A percentile compares a stretch with the other conserved stretches of the same genome.
Evolutionary conservation across 257 asterid species (phyloP).

Genomic region (Solanum pennellii): DNA sequence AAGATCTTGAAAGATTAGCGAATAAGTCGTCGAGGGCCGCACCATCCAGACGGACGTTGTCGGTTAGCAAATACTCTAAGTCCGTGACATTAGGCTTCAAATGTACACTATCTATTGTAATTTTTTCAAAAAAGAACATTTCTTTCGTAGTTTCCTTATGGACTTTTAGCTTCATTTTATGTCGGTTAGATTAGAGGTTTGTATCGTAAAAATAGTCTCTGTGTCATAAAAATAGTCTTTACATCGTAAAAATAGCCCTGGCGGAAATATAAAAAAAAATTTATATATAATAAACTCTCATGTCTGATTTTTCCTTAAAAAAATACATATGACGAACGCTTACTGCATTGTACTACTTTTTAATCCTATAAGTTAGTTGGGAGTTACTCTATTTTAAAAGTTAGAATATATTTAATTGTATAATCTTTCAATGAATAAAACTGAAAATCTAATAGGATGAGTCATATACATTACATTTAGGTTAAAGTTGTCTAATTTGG

Average conservation of each 20-base stretch:
- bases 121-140: too few relatives aligned
- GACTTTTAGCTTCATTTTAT: neutral
- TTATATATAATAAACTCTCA: too few relatives aligned
- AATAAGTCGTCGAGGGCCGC: too few relatives aligned
- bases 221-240: too few relatives aligned
- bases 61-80: too few relatives aligned
- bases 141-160: neutral
- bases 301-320: too few relatives aligned
- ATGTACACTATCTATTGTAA: neutral
- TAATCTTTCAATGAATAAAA: neutral
- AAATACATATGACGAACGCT: neutral
- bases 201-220: too few relatives aligned
- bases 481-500: neutral
- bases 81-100: neutral
- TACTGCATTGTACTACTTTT: neutral
- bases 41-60: too few relatives aligned
- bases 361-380: neutral
- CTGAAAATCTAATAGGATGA: neutral
- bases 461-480: neutral
- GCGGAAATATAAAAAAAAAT: too few relatives aligned
- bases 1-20: too few relatives aligned
- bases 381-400: neutral
- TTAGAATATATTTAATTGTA: neutral
- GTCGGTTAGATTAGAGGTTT: neutral
- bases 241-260: too few relatives aligned